Percentiles rank a stretch among this genome's conserved stretches.
Evolutionary conservation across 2,329 filamentous ascomycete genomes (phyloP).

Genomic region (Metarhizium robertsii): DNA sequence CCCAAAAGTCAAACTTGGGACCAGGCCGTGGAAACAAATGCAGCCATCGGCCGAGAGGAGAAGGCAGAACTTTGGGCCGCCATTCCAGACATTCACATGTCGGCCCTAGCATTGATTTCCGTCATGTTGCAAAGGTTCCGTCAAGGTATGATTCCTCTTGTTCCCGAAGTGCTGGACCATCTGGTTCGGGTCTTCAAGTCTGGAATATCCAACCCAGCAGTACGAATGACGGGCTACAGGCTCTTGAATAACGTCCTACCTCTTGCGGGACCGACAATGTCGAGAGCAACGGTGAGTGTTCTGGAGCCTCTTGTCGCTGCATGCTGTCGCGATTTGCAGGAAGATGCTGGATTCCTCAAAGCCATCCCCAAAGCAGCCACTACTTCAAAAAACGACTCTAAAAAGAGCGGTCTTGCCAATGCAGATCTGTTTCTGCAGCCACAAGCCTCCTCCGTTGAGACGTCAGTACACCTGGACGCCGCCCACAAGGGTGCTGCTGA

Average conservation of each 20-base stretch:
- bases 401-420: slow-evolving; percentile 43
- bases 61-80: slow-evolving; percentile 67
- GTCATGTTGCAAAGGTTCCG: slow-evolving; percentile 49
- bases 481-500: slow-evolving; percentile 48
- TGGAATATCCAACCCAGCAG: slow-evolving; percentile 36
- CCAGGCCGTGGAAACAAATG: slow-evolving; percentile 53
- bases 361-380: slow-evolving; percentile 21
- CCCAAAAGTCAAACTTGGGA: slow-evolving; percentile 36
- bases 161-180: slow-evolving; percentile 61
- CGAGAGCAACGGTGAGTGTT: slow-evolving; percentile 55
- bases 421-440: slow-evolving; percentile 60
- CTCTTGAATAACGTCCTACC: slow-evolving; percentile 49
- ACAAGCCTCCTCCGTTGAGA: slow-evolving; percentile 21
- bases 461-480: slow-evolving; percentile 26
- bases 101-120: slow-evolving; percentile 54
- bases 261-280: slow-evolving; percentile 55
- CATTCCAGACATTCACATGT: slow-evolving; percentile 65
- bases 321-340: slow-evolving; percentile 67
- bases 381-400: slow-evolving; percentile 16
- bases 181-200: slow-evolving; percentile 60
- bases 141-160: slow-evolving; percentile 46
- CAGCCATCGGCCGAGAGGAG: slow-evolving; percentile 69
- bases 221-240: slow-evolving; percentile 54
- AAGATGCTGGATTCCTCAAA: slow-evolving; percentile 39
- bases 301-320: slow-evolving; percentile 52